These are phyloP conservation scores for Phytophthora nicotianae DNA, from an alignment of 352 stramenopile species.

Conservation along the genomic window DNA sequence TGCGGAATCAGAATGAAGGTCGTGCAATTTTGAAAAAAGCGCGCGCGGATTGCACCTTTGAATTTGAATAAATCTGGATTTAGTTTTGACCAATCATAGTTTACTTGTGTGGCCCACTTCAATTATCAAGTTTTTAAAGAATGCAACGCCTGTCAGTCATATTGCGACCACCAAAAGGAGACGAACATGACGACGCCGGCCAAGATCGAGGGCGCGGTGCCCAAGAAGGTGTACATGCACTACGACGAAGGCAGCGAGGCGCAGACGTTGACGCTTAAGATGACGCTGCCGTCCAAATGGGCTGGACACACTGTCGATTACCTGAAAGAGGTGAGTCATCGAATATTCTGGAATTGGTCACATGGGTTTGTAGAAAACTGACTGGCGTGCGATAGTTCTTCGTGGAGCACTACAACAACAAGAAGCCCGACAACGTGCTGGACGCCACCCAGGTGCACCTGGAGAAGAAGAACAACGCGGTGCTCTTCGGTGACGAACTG, in stretches of 20 bases:
- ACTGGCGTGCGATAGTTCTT: constrained; percentile 68
- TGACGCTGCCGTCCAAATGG: constrained; percentile 90
- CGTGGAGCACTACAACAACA: constrained; percentile 91
- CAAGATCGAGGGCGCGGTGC: constrained; percentile 78
- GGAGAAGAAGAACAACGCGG: constrained; percentile 61
- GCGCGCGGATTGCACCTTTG: constrained; percentile 5
- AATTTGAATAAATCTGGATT: background rate
- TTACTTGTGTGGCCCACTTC: background rate
- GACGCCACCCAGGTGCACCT: constrained; percentile 62
- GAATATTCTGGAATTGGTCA: constrained; percentile 20
- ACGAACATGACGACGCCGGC: constrained; percentile 42
- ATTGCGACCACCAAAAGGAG: background rate
- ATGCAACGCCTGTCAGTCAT: background rate
- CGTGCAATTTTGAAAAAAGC: constrained; percentile 10
- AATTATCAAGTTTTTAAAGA: background rate
- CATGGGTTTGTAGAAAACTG: constrained; percentile 2
- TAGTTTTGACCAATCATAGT: constrained; percentile 20
- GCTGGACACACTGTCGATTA: constrained; percentile 81
- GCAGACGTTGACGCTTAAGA: constrained; percentile 83
- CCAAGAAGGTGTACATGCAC: constrained; percentile 92
- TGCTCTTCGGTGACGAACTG: constrained; percentile 76
- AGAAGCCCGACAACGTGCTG: constrained; percentile 77
- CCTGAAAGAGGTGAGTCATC: constrained; percentile 66
- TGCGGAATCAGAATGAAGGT: constrained; percentile 36
- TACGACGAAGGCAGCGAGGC: constrained; percentile 75